Percentiles rank a stretch among this genome's conserved stretches.
phyloP scores from a whole-genome alignment of 208 protist species.

The Leishmania guyanensis region DNA sequence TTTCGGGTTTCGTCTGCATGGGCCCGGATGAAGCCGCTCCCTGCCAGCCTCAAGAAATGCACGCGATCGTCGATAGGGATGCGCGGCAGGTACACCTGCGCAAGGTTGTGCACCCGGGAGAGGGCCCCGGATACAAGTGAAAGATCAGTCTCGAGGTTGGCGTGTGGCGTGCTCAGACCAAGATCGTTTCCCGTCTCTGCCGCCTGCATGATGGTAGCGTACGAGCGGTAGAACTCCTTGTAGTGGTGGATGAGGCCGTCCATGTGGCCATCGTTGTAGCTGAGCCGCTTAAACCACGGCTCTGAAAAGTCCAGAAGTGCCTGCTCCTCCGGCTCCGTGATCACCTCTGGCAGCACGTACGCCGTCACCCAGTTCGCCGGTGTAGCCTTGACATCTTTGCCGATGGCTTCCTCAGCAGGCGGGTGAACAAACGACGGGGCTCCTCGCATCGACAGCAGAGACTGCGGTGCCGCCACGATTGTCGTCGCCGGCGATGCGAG shows the following conservation, averaged over 20 bases:
- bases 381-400: slow-evolving; percentile 62
- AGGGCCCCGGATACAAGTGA: slow-evolving; percentile 46
- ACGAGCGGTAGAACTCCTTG: slow-evolving; percentile 89
- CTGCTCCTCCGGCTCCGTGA: slow-evolving; percentile 64
- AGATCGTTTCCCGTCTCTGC: slow-evolving; percentile 19
- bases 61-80: slow-evolving; percentile 86
- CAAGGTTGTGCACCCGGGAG: slow-evolving; percentile 40
- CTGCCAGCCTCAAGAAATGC: slow-evolving; percentile 76
- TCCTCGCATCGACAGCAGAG: slow-evolving; percentile 66
- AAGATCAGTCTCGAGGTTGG: slow-evolving; percentile 27
- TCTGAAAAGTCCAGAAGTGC: slow-evolving; percentile 56
- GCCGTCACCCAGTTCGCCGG: slow-evolving; percentile 70
- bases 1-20: slow-evolving; percentile 86
- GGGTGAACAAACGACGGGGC: slow-evolving; percentile 79
- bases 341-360: slow-evolving; percentile 77
- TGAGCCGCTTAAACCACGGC: slow-evolving; percentile 80
- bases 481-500: background rate
- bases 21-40: slow-evolving; percentile 81
- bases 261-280: slow-evolving; percentile 71
- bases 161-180: slow-evolving; percentile 26
- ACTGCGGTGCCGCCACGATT: slow-evolving; percentile 3
- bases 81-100: slow-evolving; percentile 50
- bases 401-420: slow-evolving; percentile 61
- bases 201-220: slow-evolving; percentile 42
- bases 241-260: slow-evolving; percentile 88